Percentiles rank a stretch among this genome's conserved stretches.
These are phyloP conservation scores for Porphyrellus cyaneotinctus DNA, from an alignment of 768 basidiomycete genomes.

Conservation along the genomic window DNA sequence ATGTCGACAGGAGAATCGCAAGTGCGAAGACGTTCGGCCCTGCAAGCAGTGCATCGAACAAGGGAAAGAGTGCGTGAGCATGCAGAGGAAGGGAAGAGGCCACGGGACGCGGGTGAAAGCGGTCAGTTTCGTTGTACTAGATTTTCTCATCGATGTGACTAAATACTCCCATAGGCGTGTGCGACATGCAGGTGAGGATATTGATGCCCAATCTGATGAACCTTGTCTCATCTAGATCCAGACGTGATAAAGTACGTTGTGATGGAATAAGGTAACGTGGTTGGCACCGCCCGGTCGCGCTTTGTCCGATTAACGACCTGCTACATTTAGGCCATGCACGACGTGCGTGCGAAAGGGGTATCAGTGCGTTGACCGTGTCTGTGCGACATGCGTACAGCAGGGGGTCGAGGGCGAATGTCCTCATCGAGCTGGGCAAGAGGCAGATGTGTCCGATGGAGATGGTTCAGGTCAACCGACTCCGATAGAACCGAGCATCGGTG, in stretches of 20 bases:
- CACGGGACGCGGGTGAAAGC: slow-evolving; percentile 60
- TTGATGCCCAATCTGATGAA: slow-evolving; percentile 4
- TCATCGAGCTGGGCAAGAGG: slow-evolving; percentile 32
- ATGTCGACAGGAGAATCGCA: slow-evolving; percentile 52
- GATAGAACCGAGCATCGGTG: neutral
- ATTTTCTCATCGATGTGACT: slow-evolving; percentile 2
- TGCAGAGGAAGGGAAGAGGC: slow-evolving; percentile 50
- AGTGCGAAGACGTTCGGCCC: slow-evolving; percentile 57
- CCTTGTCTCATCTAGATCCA: slow-evolving; percentile 25
- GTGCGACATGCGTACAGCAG: slow-evolving; percentile 41
- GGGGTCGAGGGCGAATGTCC: slow-evolving; percentile 45
- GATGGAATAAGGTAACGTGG: slow-evolving; percentile 49
- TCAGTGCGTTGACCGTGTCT: slow-evolving; percentile 50
- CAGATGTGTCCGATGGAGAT: slow-evolving; percentile 27
- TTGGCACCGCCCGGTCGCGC: neutral
- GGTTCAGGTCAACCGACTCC: slow-evolving; percentile 1
- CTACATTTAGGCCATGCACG: slow-evolving; percentile 42
- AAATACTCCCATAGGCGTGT: slow-evolving; percentile 45
- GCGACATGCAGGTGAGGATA: slow-evolving; percentile 51
- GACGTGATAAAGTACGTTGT: slow-evolving; percentile 61
- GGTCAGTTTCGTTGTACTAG: slow-evolving; percentile 35
- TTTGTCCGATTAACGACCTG: slow-evolving; percentile 1
- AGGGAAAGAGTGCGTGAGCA: slow-evolving; percentile 45
- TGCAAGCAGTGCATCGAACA: slow-evolving; percentile 49
- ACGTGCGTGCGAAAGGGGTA: slow-evolving; percentile 49